A percentile compares a stretch with the other conserved stretches of the same genome.
These are phyloP conservation scores for Penicillium canariense DNA, from an alignment of 495 filamentous ascomycete genomes.

Conservation along the genomic window DNA sequence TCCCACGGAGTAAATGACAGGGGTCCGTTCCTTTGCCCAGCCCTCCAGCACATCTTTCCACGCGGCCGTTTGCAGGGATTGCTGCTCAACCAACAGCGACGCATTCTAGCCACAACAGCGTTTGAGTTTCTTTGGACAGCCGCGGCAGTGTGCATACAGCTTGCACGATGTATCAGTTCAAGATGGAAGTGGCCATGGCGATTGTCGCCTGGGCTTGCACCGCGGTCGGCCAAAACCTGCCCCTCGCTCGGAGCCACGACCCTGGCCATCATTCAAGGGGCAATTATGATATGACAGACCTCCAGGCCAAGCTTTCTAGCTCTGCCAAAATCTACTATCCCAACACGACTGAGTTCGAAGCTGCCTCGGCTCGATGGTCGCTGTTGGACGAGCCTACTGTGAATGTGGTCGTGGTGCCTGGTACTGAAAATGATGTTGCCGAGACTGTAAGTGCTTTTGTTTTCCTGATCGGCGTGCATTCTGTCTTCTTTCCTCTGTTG, in stretches of 20 bases:
- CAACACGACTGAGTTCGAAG: conserved; percentile 37
- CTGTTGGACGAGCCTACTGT: conserved; percentile 37
- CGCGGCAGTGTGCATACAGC: neutral
- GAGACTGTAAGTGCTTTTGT: conserved; percentile 38
- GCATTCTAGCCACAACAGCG: neutral
- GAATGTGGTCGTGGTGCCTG: conserved; percentile 48
- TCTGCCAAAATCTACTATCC: conserved; percentile 45
- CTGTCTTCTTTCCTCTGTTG: too few species aligned
- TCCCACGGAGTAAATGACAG: neutral
- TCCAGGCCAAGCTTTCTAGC: conserved; percentile 36
- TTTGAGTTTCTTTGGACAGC: neutral
- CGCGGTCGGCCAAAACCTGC: conserved; percentile 9
- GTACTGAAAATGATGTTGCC: conserved; percentile 50
- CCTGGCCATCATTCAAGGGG: conserved; percentile 10
- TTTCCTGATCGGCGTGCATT: too few species aligned
- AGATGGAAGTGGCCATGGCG: conserved; percentile 20
- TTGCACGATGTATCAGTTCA: conserved; percentile 22
- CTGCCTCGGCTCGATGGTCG: conserved; percentile 46
- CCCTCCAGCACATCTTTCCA: neutral
- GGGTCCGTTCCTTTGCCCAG: neutral
- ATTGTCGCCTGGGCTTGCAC: conserved; percentile 24
- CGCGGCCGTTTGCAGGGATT: neutral
- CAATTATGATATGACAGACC: conserved; percentile 10
- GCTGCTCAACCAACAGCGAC: neutral
- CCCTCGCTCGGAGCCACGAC: neutral